phyloP scores from a whole-genome alignment of 2,329 filamentous ascomycete species.

The Pseudogymnoascus sp. region DNA sequence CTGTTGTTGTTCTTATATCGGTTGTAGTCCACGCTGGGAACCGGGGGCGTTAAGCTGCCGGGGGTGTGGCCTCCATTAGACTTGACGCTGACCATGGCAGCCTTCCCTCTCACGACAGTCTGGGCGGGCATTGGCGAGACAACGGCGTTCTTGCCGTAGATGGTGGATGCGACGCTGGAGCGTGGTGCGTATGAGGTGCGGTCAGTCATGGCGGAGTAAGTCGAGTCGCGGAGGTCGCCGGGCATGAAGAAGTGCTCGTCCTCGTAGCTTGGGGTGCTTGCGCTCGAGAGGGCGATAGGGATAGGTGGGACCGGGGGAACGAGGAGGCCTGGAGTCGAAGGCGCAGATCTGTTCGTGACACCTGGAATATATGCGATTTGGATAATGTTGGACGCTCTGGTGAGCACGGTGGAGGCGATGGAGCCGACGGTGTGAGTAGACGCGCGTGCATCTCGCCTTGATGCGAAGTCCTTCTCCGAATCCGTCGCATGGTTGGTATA shows the following conservation, averaged over 20 bases:
- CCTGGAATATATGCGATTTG: slow-evolving; percentile 99
- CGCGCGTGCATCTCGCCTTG: slow-evolving; percentile 54
- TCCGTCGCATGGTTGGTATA: slow-evolving; percentile 42
- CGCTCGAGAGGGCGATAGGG: slow-evolving; percentile 55
- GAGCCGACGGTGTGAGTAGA: slow-evolving; percentile 84
- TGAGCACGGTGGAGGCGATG: slow-evolving; percentile 90
- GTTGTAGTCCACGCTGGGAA: slow-evolving; percentile 63
- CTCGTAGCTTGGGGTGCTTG: slow-evolving; percentile 52
- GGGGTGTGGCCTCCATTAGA: slow-evolving; percentile 52
- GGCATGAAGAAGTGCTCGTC: slow-evolving; percentile 94
- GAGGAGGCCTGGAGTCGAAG: slow-evolving; percentile 70
- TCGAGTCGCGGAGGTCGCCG: slow-evolving; percentile 81
- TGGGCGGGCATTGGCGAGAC: slow-evolving; percentile 73
- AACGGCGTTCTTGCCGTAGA: slow-evolving; percentile 86
- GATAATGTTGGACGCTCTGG: slow-evolving; percentile 95
- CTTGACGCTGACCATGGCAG: slow-evolving; percentile 89
- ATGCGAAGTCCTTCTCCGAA: slow-evolving; percentile 47
- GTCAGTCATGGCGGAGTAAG: slow-evolving; percentile 69
- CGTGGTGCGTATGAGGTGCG: slow-evolving; percentile 53
- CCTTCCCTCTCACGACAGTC: slow-evolving; percentile 79
- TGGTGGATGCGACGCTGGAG: slow-evolving; percentile 81
- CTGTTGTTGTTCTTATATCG: slow-evolving; percentile 41
- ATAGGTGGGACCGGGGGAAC: slow-evolving; percentile 93
- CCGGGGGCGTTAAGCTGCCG: slow-evolving; percentile 56
- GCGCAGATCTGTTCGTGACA: slow-evolving; percentile 83